Evolutionary conservation across 495 filamentous ascomycete genomes (phyloP).

Genomic region (Pseudomonodictys pantanalensis): DNA sequence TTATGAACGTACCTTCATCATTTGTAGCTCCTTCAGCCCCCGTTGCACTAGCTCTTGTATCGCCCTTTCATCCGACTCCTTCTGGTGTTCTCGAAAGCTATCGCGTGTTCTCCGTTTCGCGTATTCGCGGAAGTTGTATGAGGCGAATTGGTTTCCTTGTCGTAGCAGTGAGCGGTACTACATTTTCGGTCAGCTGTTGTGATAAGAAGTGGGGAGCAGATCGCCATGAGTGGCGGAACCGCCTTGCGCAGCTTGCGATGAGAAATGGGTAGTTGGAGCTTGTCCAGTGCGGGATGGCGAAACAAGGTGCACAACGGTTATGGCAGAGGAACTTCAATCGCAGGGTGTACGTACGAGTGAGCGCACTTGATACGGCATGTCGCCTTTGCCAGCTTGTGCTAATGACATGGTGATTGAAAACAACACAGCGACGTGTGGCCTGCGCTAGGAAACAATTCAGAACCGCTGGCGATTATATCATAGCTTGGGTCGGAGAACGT

Average conservation of each 20-base stretch:
- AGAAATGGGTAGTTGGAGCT: too few species aligned
- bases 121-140: slow-evolving; percentile 98
- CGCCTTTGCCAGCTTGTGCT: slow-evolving; percentile 28
- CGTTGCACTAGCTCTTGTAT: slow-evolving; percentile 87
- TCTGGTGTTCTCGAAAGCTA: slow-evolving; percentile 76
- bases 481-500: slow-evolving; percentile 18
- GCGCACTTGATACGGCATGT: slow-evolving; percentile 36
- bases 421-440: background rate
- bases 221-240: too few species aligned
- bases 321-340: background rate
- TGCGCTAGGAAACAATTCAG: background rate
- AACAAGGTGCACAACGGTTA: background rate
- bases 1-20: slow-evolving; percentile 71
- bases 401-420: slow-evolving; percentile 22
- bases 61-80: slow-evolving; percentile 64
- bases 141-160: slow-evolving; percentile 79
- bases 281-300: too few species aligned
- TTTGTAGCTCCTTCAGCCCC: slow-evolving; percentile 80
- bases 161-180: slow-evolving; percentile 92
- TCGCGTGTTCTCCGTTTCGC: slow-evolving; percentile 84
- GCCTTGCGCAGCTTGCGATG: too few species aligned
- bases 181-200: background rate
- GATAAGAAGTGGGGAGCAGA: background rate
- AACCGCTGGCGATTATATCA: slow-evolving; percentile 14
- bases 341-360: slow-evolving; percentile 31